Conservation (phyloP, 345 rosid species). For the Syzygium oleosum region DNA sequence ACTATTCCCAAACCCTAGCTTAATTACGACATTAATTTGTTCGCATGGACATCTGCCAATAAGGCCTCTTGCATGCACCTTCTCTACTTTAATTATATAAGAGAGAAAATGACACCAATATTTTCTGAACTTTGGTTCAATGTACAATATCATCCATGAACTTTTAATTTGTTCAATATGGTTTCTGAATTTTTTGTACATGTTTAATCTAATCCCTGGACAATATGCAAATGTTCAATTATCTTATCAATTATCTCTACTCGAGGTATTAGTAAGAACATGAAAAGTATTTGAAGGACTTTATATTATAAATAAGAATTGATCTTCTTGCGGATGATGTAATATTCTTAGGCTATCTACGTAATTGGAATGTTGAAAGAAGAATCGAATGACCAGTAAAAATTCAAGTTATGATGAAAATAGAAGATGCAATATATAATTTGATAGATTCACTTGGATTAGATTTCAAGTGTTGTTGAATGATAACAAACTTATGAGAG, state of each 20-base stretch:
- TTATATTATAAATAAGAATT: background rate
- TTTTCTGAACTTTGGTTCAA: background rate
- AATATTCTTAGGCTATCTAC: background rate
- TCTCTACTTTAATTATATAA: background rate
- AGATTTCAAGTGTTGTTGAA: no score
- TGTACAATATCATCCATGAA: fast-evolving
- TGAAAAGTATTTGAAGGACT: background rate
- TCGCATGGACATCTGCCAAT: background rate
- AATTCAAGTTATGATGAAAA: background rate
- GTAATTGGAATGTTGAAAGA: background rate
- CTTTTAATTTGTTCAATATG: background rate
- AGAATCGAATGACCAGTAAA: background rate
- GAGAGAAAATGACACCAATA: background rate
- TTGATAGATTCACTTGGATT: background rate
- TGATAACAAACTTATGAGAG: no score
- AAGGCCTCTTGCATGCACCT: background rate
- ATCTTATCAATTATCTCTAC: background rate
- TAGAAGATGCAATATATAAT: background rate
- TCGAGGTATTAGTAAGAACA: background rate
- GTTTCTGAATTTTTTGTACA: fast-evolving
- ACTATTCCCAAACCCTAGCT: background rate
- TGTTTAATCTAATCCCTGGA: fast-evolving
- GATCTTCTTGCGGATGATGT: background rate
- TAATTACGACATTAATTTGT: background rate
- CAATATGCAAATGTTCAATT: background rate